phyloP scores from a whole-genome alignment of 2,329 filamentous ascomycete species.

The Madurella mycetomatis region DNA sequence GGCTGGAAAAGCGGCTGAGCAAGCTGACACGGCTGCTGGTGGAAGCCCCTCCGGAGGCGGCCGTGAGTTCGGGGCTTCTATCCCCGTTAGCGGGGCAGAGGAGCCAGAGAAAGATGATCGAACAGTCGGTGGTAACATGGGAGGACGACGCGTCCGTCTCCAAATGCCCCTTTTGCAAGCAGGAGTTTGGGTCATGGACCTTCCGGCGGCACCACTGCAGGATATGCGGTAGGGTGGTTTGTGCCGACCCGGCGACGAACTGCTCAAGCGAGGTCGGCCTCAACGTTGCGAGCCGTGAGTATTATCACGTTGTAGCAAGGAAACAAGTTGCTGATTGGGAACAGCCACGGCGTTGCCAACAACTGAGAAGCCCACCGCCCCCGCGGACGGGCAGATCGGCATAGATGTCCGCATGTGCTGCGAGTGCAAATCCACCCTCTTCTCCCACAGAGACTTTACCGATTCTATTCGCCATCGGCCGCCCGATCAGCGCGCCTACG shows the following conservation, averaged over 20 bases:
- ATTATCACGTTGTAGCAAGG: accelerated
- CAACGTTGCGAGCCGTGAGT: conserved; percentile 58
- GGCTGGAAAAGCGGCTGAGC: conserved; percentile 86
- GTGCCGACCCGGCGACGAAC: conserved; percentile 75
- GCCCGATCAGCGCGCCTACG: conserved; percentile 74
- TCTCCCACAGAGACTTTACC: conserved; percentile 69
- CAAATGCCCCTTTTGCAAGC: conserved; percentile 89
- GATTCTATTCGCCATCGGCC: conserved; percentile 64
- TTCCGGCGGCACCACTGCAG: conserved; percentile 93
- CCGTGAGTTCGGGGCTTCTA: conserved; percentile 47
- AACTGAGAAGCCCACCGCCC: conserved; percentile 27
- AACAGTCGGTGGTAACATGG: conserved; percentile 93
- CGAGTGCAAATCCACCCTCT: conserved; percentile 66
- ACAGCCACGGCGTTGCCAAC: conserved; percentile 31
- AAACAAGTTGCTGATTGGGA: conserved; percentile 1
- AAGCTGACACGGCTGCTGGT: conserved; percentile 82
- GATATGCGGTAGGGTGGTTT: conserved; percentile 89
- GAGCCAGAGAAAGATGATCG: conserved; percentile 72
- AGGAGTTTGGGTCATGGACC: conserved; percentile 90
- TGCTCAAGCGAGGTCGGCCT: conserved; percentile 84
- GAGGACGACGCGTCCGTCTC: conserved; percentile 79
- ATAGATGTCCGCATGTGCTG: conserved; percentile 89
- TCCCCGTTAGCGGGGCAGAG: conserved; percentile 64
- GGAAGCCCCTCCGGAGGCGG: conserved; percentile 64
- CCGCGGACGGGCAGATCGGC: conserved; percentile 49